Evolutionary conservation across 2,329 filamentous ascomycete species (phyloP).

Genomic region (Colletotrichum truncatum): DNA sequence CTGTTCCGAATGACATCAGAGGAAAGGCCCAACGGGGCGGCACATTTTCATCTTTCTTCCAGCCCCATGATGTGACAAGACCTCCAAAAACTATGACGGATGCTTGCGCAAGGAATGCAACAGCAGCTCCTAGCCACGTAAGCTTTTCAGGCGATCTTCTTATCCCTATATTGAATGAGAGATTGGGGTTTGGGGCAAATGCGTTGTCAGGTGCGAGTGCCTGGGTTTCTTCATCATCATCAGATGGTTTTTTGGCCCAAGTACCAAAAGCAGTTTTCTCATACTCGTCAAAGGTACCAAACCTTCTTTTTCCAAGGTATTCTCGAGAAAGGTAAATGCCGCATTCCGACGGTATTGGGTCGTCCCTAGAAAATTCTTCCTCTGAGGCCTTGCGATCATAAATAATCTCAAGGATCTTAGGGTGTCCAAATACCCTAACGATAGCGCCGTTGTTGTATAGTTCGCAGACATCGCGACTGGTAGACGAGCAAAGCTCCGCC

Average conservation of each 20-base stretch:
- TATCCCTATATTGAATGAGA: neutral
- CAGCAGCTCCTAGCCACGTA: neutral
- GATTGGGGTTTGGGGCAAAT: neutral
- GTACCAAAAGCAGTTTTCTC: too few species aligned
- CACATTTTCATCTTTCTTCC: neutral
- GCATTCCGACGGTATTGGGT: neutral
- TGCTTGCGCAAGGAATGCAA: neutral
- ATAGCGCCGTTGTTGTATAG: slow-evolving; percentile 37
- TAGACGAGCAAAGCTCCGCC: slow-evolving; percentile 50
- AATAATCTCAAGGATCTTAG: slow-evolving; percentile 43
- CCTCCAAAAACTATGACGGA: neutral
- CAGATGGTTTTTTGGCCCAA: too few species aligned
- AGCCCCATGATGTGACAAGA: neutral
- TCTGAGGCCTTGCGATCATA: neutral
- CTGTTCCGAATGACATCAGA: neutral
- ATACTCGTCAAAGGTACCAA: too few species aligned
- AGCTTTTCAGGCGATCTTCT: neutral
- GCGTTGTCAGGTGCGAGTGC: too few species aligned
- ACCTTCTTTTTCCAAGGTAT: too few species aligned
- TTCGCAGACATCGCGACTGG: slow-evolving; percentile 48
- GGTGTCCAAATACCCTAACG: slow-evolving; percentile 42
- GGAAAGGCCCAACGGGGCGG: neutral
- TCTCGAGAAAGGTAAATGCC: neutral
- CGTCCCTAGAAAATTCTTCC: neutral
- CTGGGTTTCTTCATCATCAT: too few species aligned